Conservation (phyloP, 768 basidiomycete species). For the Tylopilus rubrobrunneus region DNA sequence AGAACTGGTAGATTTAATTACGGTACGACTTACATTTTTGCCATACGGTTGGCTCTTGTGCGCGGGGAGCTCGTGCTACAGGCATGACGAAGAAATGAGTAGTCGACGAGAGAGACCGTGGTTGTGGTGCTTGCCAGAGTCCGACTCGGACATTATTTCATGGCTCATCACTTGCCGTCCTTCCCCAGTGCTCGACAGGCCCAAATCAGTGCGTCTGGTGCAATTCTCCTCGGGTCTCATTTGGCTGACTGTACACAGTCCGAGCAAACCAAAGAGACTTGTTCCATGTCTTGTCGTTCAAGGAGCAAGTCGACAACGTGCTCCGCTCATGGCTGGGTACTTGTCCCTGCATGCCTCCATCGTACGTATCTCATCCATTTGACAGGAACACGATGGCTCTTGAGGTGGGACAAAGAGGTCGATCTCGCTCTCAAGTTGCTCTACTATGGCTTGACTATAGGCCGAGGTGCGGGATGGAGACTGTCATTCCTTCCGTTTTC, state of each 20-base stretch:
- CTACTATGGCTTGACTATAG: constrained; percentile 74
- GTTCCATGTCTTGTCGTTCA: constrained; percentile 69
- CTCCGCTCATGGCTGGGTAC: constrained; percentile 69
- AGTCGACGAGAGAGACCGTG: not conserved
- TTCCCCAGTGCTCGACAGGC: constrained; percentile 82
- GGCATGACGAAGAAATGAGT: constrained; percentile 11
- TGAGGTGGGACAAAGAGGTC: constrained; percentile 78
- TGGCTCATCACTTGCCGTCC: constrained; percentile 33
- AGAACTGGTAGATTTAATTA: not conserved
- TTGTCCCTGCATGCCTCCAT: not conserved
- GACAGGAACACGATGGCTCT: constrained; percentile 75
- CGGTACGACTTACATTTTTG: constrained; percentile 58
- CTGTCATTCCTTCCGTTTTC: not conserved
- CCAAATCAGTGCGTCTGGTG: constrained; percentile 68
- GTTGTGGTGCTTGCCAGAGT: not conserved
- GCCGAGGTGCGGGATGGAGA: constrained; percentile 51
- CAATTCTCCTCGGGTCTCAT: not conserved
- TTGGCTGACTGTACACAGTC: constrained; percentile 42
- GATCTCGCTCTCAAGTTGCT: constrained; percentile 62
- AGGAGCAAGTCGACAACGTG: constrained; percentile 71
- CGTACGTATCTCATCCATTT: constrained; percentile 8
- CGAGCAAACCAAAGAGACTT: constrained; percentile 82
- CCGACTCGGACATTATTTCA: constrained; percentile 5
- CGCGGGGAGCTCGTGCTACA: constrained; percentile 33
- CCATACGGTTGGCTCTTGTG: constrained; percentile 62